These are phyloP conservation scores for Sordariomycetes sp. DNA, from an alignment of 2,329 filamentous ascomycete species.

Conservation along the genomic window DNA sequence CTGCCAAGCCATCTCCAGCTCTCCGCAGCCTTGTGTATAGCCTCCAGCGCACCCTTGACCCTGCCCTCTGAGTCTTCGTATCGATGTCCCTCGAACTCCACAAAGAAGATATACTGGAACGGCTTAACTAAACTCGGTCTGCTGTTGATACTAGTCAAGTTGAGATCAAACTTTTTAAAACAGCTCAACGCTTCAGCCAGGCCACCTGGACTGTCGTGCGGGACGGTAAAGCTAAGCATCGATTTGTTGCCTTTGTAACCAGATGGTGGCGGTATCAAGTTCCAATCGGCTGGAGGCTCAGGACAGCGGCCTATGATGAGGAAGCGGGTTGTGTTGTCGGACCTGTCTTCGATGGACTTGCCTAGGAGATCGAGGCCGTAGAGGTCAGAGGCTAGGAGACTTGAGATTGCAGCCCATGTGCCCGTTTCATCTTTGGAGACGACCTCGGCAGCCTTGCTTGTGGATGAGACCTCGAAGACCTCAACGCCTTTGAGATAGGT, in stretches of 20 bases:
- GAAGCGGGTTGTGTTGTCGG: constrained; percentile 73
- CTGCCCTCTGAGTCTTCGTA: constrained; percentile 40
- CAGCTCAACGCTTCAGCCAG: constrained; percentile 72
- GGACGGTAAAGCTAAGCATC: constrained; percentile 74
- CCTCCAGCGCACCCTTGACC: constrained; percentile 51
- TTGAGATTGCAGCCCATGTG: constrained; percentile 68
- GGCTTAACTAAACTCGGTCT: constrained; percentile 64
- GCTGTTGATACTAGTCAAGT: constrained; percentile 86
- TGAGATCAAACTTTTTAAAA: constrained; percentile 64
- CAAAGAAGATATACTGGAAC: constrained; percentile 93
- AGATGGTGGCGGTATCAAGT: background rate
- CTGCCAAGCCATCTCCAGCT: constrained; percentile 62
- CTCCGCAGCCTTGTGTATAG: constrained; percentile 48
- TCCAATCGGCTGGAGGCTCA: constrained; percentile 3
- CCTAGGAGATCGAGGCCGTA: constrained; percentile 63
- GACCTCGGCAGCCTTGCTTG: constrained; percentile 75
- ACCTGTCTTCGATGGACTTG: constrained; percentile 59
- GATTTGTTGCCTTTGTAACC: constrained; percentile 45
- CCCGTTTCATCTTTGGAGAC: constrained; percentile 51
- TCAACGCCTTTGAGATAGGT: constrained; percentile 65
- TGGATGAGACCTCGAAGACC: constrained; percentile 75
- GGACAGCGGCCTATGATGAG: constrained; percentile 48
- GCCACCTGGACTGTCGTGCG: constrained; percentile 70
- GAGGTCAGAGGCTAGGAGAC: constrained; percentile 59
- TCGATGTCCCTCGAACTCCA: constrained; percentile 69